Evolutionary conservation across 495 filamentous ascomycete species (phyloP), one percentile per base, ranked within the genome.

Genomic region (Hypoxylon intermedium): DNA sequence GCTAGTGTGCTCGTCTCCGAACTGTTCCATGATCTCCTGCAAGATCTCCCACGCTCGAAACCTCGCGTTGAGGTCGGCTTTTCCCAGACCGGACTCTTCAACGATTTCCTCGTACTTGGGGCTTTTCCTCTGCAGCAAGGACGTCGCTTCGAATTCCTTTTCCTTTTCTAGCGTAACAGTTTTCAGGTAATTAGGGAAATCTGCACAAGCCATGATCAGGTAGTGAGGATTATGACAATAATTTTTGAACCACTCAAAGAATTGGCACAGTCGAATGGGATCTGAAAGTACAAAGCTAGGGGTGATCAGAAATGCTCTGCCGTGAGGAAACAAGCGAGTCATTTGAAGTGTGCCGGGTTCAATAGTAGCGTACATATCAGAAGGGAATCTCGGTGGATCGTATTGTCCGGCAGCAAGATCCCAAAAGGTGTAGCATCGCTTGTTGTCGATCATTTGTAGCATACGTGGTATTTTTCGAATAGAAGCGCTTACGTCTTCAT

Each of bases 221-320:
- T 52, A 58, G 51, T 54, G 67, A 50, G 59, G 59, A 34, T 65
- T 69, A 9, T 12, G 18, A 4, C 65, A 72, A 15, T 60, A 70
- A 9, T 15, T 3, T 11, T 53, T 40, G 46, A 88, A 88, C 85
- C 85, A 89, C 0, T 72, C 67, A 3, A 90, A 57, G n/a, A 89
- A 74, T 3, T 79, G 68, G 9, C 75, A 66, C 2, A 84, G 74
- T 34, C 72, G 77, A 2, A 74, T 64, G 0, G 83, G 80, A 18
- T 86, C 79, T 0, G 74, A 74, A 50, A 84, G 58, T 33, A 85
- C 71, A 37, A 88, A 80, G 51, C 86, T 87, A 30, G 88, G 85
- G 0, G 87, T 87, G 4, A 92, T 63, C 0, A 91, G 68, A 18
- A 87, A 80, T 0, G 77, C 83, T 4, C 73, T 70, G 4, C 87